Evolutionary conservation across 352 stramenopile species (phyloP).

Genomic region (Phytophthora europaea): DNA sequence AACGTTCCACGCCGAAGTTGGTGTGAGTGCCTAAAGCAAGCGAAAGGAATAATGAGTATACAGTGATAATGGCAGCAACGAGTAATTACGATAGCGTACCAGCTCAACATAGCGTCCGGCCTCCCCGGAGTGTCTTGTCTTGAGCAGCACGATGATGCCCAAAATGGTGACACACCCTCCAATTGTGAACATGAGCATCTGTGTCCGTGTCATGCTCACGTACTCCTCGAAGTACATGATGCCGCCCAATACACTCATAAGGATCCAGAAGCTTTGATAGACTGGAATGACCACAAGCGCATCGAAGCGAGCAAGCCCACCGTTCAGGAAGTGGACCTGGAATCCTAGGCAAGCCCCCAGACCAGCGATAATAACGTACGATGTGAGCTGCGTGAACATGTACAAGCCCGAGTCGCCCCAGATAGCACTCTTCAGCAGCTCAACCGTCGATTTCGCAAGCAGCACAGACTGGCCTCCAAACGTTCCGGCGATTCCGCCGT

Average conservation of each 20-base stretch:
- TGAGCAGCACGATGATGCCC: conserved; percentile 82
- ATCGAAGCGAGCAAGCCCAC: conserved; percentile 90
- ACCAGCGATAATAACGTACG: conserved; percentile 83
- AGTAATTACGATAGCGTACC: conserved; percentile 45
- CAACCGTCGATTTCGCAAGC: conserved; percentile 91
- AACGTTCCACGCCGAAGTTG: conserved; percentile 79
- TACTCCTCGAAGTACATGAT: conserved; percentile 96
- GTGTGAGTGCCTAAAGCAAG: conserved; percentile 68
- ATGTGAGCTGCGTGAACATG: conserved; percentile 81
- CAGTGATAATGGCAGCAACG: background rate
- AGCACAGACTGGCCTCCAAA: conserved; percentile 92
- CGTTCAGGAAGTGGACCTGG: conserved; percentile 92
- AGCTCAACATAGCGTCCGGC: conserved; percentile 70
- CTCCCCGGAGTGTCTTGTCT: conserved; percentile 58
- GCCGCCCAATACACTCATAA: conserved; percentile 91
- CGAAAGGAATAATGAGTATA: conserved; percentile 1
- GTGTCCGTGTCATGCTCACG: conserved; percentile 80
- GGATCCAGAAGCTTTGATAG: conserved; percentile 94
- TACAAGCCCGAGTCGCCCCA: conserved; percentile 80
- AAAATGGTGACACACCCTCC: conserved; percentile 80
- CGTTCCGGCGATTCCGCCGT: conserved; percentile 88
- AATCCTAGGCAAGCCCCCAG: conserved; percentile 77
- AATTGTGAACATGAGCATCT: conserved; percentile 86
- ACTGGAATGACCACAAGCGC: conserved; percentile 91
- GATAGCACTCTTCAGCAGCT: conserved; percentile 92